phyloP scores from a whole-genome alignment of 2,329 filamentous ascomycete genomes.

The Cladorrhinum sp. region DNA sequence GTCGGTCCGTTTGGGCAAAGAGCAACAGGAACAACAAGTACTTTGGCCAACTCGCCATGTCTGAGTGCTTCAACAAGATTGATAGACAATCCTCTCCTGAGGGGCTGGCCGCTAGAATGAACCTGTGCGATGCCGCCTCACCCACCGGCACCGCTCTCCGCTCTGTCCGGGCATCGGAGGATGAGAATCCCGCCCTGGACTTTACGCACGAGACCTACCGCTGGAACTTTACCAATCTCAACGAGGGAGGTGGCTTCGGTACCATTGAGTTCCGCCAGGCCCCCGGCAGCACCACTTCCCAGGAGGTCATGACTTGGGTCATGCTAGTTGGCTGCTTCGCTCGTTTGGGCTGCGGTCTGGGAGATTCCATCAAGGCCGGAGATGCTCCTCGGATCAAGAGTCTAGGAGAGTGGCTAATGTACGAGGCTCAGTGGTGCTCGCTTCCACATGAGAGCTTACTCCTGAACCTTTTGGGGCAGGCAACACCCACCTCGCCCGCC shows the following conservation, averaged over 20 bases:
- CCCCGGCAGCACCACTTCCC: slow-evolving; percentile 16
- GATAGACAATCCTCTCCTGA: slow-evolving; percentile 12
- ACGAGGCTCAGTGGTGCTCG: slow-evolving; percentile 20
- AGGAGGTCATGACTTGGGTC: slow-evolving; percentile 23
- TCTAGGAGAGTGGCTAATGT: slow-evolving; percentile 25
- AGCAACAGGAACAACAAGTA: slow-evolving; percentile 27
- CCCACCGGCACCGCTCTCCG: slow-evolving; percentile 23
- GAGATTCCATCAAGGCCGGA: slow-evolving; percentile 14
- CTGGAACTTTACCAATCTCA: slow-evolving; percentile 23
- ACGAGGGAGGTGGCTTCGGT: slow-evolving; percentile 15
- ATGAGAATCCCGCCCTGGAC: slow-evolving; percentile 9
- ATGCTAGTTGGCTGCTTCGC: slow-evolving; percentile 27
- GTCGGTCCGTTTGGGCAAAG: slow-evolving; percentile 24
- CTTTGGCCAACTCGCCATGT: slow-evolving; percentile 13
- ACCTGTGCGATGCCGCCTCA: slow-evolving; percentile 22
- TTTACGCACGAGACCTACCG: slow-evolving; percentile 23
- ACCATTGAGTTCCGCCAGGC: slow-evolving; percentile 27
- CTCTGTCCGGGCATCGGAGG: background rate
- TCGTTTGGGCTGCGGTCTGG: slow-evolving; percentile 20
- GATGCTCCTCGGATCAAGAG: slow-evolving; percentile 15
- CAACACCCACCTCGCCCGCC: slow-evolving; percentile 10
- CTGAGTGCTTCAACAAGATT: slow-evolving; percentile 20
- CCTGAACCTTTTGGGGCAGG: slow-evolving; percentile 20
- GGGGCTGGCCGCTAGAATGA: slow-evolving; percentile 21
- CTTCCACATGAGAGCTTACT: slow-evolving; percentile 18